Percentiles rank a stretch among this genome's conserved stretches.
These are phyloP conservation scores for Aspergillus amoenus DNA, from an alignment of 2,329 filamentous ascomycete genomes.

Conservation along the genomic window DNA sequence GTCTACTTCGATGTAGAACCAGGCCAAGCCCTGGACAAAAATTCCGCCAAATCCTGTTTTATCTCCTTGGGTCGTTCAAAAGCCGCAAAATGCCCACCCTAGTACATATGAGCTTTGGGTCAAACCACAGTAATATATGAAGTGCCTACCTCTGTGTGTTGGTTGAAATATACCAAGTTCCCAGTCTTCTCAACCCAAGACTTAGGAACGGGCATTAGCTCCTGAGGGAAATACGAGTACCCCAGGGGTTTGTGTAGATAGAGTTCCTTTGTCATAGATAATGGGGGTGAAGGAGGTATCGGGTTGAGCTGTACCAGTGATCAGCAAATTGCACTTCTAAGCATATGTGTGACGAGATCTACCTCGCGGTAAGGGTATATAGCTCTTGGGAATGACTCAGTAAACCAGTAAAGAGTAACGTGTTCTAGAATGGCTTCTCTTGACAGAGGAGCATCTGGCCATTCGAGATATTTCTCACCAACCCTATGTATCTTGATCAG, in stretches of 20 bases:
- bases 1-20: background rate
- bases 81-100: conserved; percentile 57
- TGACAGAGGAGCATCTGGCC: conserved; percentile 34
- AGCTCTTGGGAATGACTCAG: conserved; percentile 34
- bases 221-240: conserved; percentile 47
- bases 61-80: conserved; percentile 44
- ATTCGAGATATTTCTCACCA: conserved; percentile 41
- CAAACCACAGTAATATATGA: background rate
- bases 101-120: background rate
- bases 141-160: conserved; percentile 33
- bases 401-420: conserved; percentile 41
- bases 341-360: background rate
- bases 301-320: conserved; percentile 4
- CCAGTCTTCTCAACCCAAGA: conserved; percentile 37
- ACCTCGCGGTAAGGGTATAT: conserved; percentile 38
- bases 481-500: conserved; percentile 30
- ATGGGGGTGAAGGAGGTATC: background rate
- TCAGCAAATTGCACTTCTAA: background rate
- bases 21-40: conserved; percentile 32
- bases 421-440: conserved; percentile 34
- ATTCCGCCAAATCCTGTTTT: conserved; percentile 44
- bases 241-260: conserved; percentile 48
- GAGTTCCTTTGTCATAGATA: conserved; percentile 8
- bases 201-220: conserved; percentile 43
- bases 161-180: conserved; percentile 39